Evolutionary conservation across 768 basidiomycete genomes (phyloP), one percentile per base, ranked within the genome.

Genomic region (Holtermannia corniformis): DNA sequence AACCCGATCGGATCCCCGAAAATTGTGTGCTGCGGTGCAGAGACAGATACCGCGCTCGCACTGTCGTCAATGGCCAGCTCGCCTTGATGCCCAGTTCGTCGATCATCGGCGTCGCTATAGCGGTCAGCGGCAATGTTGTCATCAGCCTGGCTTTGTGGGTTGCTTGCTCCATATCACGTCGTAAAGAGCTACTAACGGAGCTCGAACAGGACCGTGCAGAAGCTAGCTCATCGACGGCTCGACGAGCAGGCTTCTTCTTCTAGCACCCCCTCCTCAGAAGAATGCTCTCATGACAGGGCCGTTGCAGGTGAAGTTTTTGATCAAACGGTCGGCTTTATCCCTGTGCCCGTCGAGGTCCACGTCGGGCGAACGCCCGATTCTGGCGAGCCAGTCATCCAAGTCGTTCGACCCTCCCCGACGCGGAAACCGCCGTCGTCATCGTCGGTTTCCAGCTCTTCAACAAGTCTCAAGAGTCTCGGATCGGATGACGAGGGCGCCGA

Each of bases 81-180:
- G 32, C 10, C 32, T 37, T 16, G 16, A 37, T 68, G 10, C 61
- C 64, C 3, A 55, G 52, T 3, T 62, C 67, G 1, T 68, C 65
- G 0, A 56, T 72, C 49, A 81, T 87, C 51, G 92, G 92, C 14
- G 92, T 96, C 28, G 77, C 78, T 3, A 81, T 91, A 28, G 85
- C 90, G 3, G 80, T 93, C 51, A 76, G 78, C 5, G 91, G 91
- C 26, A 93, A 93, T 65, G 73, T 91, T 11, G 79, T 95, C 56
- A 90, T 96, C 57, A 87, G 86, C 10, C 78, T 92, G 21, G 92
- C 89, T 14, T 78, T 97, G 68, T 70, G 49, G 52, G 68, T 57
- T 23, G 11, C 11, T 13, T 41, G 46, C 21, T 45, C 27, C 10
- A 21, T 23, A 1, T 21, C n/a, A 47, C 12, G 13, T 20, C 2